Percentiles rank a stretch among this genome's conserved stretches.
phyloP scores from a whole-genome alignment of 2,329 filamentous ascomycete species.

The Simplicillium aogashimaense region DNA sequence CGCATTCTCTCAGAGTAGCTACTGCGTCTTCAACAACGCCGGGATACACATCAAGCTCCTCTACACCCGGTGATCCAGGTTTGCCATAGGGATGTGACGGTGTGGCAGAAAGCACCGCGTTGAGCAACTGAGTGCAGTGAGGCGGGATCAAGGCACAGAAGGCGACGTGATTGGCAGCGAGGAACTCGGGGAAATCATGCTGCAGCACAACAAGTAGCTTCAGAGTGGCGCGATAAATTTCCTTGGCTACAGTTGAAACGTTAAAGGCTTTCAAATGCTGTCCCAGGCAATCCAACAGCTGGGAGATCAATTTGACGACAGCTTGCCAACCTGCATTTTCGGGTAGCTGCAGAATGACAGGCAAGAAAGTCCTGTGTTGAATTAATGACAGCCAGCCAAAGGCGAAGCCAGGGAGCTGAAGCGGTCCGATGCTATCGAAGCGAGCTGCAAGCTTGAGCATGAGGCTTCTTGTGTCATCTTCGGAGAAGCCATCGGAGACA shows the following conservation, averaged over 20 bases:
- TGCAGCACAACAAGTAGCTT: constrained; percentile 79
- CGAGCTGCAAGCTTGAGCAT: constrained; percentile 62
- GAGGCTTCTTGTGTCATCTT: constrained; percentile 58
- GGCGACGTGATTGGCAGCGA: constrained; percentile 76
- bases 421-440: constrained; percentile 65
- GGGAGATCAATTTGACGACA: constrained; percentile 64
- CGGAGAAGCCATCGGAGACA: constrained; percentile 45
- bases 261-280: constrained; percentile 69
- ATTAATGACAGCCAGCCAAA: constrained; percentile 80
- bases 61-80: constrained; percentile 65
- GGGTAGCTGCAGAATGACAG: constrained; percentile 59
- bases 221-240: constrained; percentile 74
- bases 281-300: constrained; percentile 63
- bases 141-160: constrained; percentile 74
- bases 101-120: constrained; percentile 75
- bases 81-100: constrained; percentile 60
- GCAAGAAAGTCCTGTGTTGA: constrained; percentile 77
- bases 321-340: constrained; percentile 64
- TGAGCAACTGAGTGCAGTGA: constrained; percentile 79
- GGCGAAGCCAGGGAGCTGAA: constrained; percentile 69
- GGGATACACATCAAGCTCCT: constrained; percentile 62
- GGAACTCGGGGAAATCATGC: constrained; percentile 90
- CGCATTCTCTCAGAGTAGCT: constrained; percentile 40
- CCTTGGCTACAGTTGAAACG: constrained; percentile 60
- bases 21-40: constrained; percentile 54